These are phyloP conservation scores for Bipolaris sorokiniana DNA, from an alignment of 2,329 filamentous ascomycete genomes.

Conservation along the genomic window DNA sequence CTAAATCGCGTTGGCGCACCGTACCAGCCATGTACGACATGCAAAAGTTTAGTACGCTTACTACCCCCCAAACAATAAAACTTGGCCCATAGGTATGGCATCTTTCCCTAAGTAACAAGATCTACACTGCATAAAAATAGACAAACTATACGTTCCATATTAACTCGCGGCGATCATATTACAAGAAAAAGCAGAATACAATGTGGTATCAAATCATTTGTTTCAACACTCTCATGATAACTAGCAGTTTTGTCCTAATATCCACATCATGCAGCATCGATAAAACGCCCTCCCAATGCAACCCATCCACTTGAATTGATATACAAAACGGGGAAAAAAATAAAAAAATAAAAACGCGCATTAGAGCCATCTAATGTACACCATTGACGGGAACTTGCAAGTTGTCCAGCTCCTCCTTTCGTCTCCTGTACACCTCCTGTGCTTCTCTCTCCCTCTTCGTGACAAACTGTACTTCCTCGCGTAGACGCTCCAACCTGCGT, in stretches of 20 bases:
- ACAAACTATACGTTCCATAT: too few relatives aligned
- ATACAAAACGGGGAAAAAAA: neutral
- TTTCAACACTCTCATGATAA: neutral
- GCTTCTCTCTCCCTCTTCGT: conserved; percentile 85
- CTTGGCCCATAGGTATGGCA: too few relatives aligned
- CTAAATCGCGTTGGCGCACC: too few relatives aligned
- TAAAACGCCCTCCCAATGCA: conserved; percentile 16
- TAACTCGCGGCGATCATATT: too few relatives aligned
- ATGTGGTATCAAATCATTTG: neutral
- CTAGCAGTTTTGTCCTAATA: neutral
- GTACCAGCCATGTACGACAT: too few relatives aligned
- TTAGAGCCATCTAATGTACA: conserved; percentile 33
- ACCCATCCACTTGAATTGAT: neutral
- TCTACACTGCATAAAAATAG: too few relatives aligned
- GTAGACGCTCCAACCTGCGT: conserved; percentile 73
- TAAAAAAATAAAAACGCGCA: neutral
- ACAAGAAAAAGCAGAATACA: neutral
- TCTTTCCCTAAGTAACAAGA: too few relatives aligned
- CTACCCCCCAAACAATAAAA: too few relatives aligned
- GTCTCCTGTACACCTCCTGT: conserved; percentile 80
- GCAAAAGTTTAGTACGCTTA: too few relatives aligned
- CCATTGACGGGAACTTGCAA: conserved; percentile 55
- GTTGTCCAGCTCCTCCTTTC: conserved; percentile 76
- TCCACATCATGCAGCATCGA: neutral
- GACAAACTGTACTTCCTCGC: conserved; percentile 83